Conservation (phyloP, 2,329 filamentous ascomycete genomes). For the Aspergillus calidoustus region DNA sequence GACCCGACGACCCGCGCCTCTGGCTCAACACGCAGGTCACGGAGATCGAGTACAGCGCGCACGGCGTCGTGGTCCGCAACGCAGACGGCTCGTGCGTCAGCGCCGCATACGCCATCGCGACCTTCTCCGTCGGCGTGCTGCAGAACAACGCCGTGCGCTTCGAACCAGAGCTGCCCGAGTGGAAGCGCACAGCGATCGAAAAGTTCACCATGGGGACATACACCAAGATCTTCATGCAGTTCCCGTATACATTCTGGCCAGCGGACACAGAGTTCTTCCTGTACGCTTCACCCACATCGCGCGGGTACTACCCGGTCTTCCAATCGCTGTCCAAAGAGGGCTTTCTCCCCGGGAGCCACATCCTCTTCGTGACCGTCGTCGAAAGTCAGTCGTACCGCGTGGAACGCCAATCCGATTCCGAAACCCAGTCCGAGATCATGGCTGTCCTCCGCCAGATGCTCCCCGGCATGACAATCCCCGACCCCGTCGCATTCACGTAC, state of each 20-base stretch:
- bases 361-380: conserved; percentile 69
- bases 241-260: conserved; percentile 70
- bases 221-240: conserved; percentile 74
- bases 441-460: conserved; percentile 66
- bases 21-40: conserved; percentile 63
- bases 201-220: conserved; percentile 73
- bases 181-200: conserved; percentile 68
- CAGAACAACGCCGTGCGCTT: conserved; percentile 66
- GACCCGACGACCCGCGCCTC: conserved; percentile 55
- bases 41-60: conserved; percentile 56
- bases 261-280: conserved; percentile 57
- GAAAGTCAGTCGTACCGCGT: conserved; percentile 60
- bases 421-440: conserved; percentile 62
- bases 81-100: conserved; percentile 61
- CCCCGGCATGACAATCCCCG: conserved; percentile 59
- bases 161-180: conserved; percentile 61
- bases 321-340: conserved; percentile 64
- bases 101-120: conserved; percentile 67
- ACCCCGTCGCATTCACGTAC: conserved; percentile 65
- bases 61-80: conserved; percentile 59
- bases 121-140: conserved; percentile 70
- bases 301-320: conserved; percentile 65
- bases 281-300: conserved; percentile 54
- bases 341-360: conserved; percentile 65
- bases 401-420: conserved; percentile 63